Percentiles rank a stretch among this genome's conserved stretches.
Conservation (phyloP, 169 alveolate genomes). For the Plasmodium inui region DNA sequence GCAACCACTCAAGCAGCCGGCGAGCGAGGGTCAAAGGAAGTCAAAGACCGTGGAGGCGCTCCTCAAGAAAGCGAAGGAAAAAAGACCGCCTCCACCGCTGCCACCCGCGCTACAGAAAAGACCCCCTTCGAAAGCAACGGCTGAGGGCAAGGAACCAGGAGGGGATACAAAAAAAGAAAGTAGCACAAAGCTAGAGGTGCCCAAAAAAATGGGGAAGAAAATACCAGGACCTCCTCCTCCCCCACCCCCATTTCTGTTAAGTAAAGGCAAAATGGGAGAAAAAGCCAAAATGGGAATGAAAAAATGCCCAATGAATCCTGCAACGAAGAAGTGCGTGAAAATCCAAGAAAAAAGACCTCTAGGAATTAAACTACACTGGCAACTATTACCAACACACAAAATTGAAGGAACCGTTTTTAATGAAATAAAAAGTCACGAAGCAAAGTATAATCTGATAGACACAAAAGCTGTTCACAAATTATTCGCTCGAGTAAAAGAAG, state of each 20-base stretch:
- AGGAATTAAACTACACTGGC: conserved; percentile 76
- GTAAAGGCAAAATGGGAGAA: conserved; percentile 10
- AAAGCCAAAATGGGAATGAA: conserved; percentile 44
- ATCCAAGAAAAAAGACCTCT: conserved; percentile 72
- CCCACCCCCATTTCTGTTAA: conserved; percentile 39
- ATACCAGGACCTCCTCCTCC: conserved; percentile 29
- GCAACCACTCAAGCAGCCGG: background rate
- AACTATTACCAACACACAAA: conserved; percentile 71
- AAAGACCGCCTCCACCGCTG: conserved; percentile 72
- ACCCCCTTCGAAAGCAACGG: background rate
- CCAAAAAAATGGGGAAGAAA: conserved; percentile 71
- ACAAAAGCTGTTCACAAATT: conserved; percentile 73
- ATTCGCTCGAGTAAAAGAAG: conserved; percentile 70
- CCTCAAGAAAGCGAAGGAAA: conserved; percentile 13
- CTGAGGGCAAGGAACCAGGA: background rate
- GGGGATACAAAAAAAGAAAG: background rate
- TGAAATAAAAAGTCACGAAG: conserved; percentile 67
- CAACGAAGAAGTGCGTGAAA: conserved; percentile 14
- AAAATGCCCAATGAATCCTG: conserved; percentile 53
- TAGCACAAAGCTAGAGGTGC: background rate
- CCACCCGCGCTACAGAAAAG: conserved; percentile 28
- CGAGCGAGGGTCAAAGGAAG: conserved; percentile 11
- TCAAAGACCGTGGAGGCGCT: background rate
- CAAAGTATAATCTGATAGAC: conserved; percentile 68
- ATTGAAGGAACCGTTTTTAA: conserved; percentile 76